Conservation (phyloP, 2,329 filamentous ascomycete species). For the Venturia asperata region DNA sequence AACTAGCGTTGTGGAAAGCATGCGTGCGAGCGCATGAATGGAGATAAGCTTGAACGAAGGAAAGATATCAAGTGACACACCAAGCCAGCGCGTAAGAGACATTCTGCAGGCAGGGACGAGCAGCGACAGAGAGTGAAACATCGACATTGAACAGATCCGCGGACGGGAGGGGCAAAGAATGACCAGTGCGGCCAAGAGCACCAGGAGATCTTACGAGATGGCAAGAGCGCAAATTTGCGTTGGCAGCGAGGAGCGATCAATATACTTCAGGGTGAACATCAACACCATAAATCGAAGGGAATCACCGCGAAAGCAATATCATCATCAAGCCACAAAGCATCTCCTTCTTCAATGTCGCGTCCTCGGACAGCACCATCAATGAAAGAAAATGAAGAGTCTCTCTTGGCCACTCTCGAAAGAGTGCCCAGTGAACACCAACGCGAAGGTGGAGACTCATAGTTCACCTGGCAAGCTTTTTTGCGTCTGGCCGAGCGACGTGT, state of each 20-base stretch:
- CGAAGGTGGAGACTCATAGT: conserved; percentile 1
- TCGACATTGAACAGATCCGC: too few species aligned
- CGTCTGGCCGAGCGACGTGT: not conserved
- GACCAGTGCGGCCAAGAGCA: too few species aligned
- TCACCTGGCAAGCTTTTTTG: not conserved
- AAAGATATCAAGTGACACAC: too few species aligned
- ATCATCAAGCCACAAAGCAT: not conserved
- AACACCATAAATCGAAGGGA: not conserved
- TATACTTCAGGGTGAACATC: not conserved
- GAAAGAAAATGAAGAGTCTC: conserved; percentile 2
- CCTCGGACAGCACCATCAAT: not conserved
- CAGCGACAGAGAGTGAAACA: too few species aligned
- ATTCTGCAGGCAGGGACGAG: not conserved
- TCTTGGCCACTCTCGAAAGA: not conserved
- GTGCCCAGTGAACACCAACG: not conserved
- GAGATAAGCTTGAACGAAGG: too few species aligned
- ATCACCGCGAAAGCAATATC: not conserved
- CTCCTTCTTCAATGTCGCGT: conserved; percentile 5
- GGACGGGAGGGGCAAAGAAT: too few species aligned
- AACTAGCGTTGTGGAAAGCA: too few species aligned
- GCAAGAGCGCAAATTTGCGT: not conserved
- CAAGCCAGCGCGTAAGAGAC: not conserved
- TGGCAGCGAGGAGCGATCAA: not conserved
- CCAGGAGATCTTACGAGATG: not conserved
- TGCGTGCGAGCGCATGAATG: too few species aligned